phyloP scores from a whole-genome alignment of 2,329 filamentous ascomycete genomes.

The Coniella vitis region DNA sequence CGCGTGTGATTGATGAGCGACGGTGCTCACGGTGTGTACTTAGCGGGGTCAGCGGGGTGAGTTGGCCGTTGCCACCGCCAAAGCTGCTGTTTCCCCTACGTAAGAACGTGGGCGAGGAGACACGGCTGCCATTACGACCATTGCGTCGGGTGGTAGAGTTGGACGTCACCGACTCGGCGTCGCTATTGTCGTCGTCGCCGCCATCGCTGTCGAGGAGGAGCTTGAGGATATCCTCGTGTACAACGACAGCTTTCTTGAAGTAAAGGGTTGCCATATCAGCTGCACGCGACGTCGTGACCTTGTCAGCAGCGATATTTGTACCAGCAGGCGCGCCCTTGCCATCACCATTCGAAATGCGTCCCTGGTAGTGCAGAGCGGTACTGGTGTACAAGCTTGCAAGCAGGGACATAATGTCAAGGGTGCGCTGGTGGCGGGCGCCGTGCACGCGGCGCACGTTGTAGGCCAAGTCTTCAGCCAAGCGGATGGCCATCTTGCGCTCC shows the following conservation, averaged over 20 bases:
- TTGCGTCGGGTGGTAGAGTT: background rate
- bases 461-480: constrained; percentile 1
- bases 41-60: background rate
- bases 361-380: background rate
- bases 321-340: background rate
- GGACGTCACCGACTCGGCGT: background rate
- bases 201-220: background rate
- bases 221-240: constrained; percentile 4
- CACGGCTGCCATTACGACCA: background rate
- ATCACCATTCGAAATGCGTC: background rate
- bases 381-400: constrained; percentile 3
- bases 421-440: background rate
- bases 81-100: background rate
- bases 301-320: background rate
- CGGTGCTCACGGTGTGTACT: background rate
- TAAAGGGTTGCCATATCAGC: background rate
- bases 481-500: background rate
- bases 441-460: constrained; percentile 3
- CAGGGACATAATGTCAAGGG: background rate
- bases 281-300: background rate
- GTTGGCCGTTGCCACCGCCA: background rate
- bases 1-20: background rate
- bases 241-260: constrained; percentile 1
- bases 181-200: background rate
- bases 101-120: background rate